phyloP scores from a whole-genome alignment of 352 stramenopile genomes.

The Phytophthora pseudosyringae region DNA sequence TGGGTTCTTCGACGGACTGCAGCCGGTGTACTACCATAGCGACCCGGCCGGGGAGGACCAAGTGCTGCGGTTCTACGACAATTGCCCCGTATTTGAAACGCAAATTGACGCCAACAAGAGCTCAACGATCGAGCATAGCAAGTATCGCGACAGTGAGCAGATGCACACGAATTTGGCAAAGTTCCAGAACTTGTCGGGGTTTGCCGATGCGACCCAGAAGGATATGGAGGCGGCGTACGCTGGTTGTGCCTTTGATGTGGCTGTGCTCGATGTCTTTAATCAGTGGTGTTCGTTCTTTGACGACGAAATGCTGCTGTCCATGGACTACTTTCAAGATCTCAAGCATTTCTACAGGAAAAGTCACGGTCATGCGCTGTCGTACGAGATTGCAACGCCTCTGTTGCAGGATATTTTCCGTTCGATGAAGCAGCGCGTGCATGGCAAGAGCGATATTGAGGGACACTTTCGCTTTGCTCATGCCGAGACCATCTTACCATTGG shows the following conservation, averaged over 20 bases:
- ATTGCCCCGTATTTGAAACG: slow-evolving; percentile 69
- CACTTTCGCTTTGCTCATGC: slow-evolving; percentile 88
- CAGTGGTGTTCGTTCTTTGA: slow-evolving; percentile 80
- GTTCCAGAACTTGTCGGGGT: slow-evolving; percentile 49
- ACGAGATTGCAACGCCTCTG: slow-evolving; percentile 76
- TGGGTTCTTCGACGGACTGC: slow-evolving; percentile 69
- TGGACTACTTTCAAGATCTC: slow-evolving; percentile 89
- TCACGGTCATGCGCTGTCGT: slow-evolving; percentile 71
- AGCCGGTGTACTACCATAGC: slow-evolving; percentile 65
- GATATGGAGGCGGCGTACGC: slow-evolving; percentile 83
- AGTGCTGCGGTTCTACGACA: slow-evolving; percentile 84
- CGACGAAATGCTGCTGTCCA: slow-evolving; percentile 66
- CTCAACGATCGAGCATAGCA: slow-evolving; percentile 56
- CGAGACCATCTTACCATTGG: slow-evolving; percentile 82
- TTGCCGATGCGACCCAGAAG: slow-evolving; percentile 40
- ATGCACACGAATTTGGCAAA: slow-evolving; percentile 59
- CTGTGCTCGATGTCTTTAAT: slow-evolving; percentile 45
- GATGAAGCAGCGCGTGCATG: slow-evolving; percentile 53
- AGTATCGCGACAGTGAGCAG: slow-evolving; percentile 54
- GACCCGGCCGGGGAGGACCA: slow-evolving; percentile 60
- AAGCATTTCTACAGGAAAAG: slow-evolving; percentile 90
- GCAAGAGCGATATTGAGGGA: slow-evolving; percentile 48
- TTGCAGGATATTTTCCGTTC: slow-evolving; percentile 67
- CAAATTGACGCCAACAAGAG: slow-evolving; percentile 70
- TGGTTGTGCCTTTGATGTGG: slow-evolving; percentile 82